These are phyloP conservation scores for Mycena leptocephala DNA, from an alignment of 768 basidiomycete genomes.

Conservation along the genomic window DNA sequence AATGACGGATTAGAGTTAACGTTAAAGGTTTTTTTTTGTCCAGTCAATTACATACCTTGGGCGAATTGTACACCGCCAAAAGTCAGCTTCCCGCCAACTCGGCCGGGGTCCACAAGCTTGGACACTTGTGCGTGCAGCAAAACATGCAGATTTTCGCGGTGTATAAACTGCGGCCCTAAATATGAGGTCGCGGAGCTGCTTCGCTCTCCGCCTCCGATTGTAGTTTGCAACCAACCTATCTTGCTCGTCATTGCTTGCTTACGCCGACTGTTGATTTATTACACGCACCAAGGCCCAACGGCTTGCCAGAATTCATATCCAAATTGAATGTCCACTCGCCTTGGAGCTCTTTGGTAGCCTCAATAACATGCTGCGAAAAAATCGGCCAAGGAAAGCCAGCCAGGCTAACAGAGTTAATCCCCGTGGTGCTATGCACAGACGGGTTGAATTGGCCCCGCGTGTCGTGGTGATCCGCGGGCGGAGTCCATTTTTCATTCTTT, in stretches of 20 bases:
- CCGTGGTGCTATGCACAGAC: conserved; percentile 42
- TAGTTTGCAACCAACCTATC: conserved; percentile 29
- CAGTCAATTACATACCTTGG: too few species aligned
- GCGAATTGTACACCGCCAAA: conserved; percentile 30
- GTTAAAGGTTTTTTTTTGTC: not conserved
- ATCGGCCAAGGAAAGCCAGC: conserved; percentile 38
- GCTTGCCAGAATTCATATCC: conserved; percentile 51
- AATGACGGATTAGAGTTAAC: too few species aligned
- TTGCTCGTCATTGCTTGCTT: conserved; percentile 41
- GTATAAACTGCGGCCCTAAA: conserved; percentile 32
- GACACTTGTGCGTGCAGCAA: too few species aligned
- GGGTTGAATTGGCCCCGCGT: conserved; percentile 47
- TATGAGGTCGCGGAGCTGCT: conserved; percentile 34
- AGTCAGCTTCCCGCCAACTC: not conserved
- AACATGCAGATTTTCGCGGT: conserved; percentile 32
- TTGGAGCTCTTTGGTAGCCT: conserved; percentile 42
- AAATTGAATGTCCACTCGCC: conserved; percentile 46
- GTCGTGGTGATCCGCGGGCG: too few species aligned
- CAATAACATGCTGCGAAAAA: conserved; percentile 37
- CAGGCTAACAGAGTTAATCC: conserved; percentile 44
- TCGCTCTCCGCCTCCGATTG: conserved; percentile 23
- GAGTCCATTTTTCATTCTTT: conserved; percentile 47
- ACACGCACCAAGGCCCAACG: conserved; percentile 47
- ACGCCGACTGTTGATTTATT: conserved; percentile 38
- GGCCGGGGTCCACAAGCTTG: not conserved